Conservation (phyloP, 1,284 basidiomycete species). For the Pisolithus thermaeus region DNA sequence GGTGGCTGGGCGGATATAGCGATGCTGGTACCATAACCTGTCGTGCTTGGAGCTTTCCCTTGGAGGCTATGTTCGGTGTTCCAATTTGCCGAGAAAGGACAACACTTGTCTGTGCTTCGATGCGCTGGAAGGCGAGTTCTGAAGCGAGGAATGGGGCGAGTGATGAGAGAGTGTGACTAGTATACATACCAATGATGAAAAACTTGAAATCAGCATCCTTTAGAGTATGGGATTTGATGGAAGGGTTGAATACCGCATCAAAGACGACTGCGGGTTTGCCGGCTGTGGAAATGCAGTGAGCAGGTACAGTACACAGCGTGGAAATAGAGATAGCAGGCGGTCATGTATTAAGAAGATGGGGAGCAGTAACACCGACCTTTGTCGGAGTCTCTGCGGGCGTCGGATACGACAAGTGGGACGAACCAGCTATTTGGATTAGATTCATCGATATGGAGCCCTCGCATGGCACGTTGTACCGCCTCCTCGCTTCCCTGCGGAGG, state of each 20-base stretch:
- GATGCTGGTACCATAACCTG: conserved; percentile 46
- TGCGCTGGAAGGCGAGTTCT: conserved; percentile 65
- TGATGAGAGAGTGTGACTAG: not conserved
- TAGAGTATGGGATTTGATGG: conserved; percentile 50
- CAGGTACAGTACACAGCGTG: conserved; percentile 5
- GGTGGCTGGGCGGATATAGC: conserved; percentile 32
- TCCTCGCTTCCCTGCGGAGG: conserved; percentile 56
- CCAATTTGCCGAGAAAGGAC: conserved; percentile 57
- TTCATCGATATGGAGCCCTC: conserved; percentile 38
- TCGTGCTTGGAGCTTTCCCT: conserved; percentile 57
- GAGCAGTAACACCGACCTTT: conserved; percentile 46
- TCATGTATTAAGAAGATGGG: conserved; percentile 4
- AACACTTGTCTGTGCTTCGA: conserved; percentile 54
- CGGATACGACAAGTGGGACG: conserved; percentile 68
- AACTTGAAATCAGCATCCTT: conserved; percentile 59
- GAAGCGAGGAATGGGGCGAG: conserved; percentile 9
- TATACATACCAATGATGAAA: conserved; percentile 56
- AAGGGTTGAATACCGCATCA: conserved; percentile 59
- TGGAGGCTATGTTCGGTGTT: conserved; percentile 65
- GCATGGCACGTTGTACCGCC: conserved; percentile 50
- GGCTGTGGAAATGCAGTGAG: conserved; percentile 34
- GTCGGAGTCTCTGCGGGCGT: conserved; percentile 55
- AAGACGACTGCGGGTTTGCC: conserved; percentile 65
- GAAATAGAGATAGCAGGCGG: conserved; percentile 2
- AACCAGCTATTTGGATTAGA: conserved; percentile 43